Evolutionary conservation across 2,329 filamentous ascomycete species (phyloP).

Genomic region (Rhynchosporium graminicola): DNA sequence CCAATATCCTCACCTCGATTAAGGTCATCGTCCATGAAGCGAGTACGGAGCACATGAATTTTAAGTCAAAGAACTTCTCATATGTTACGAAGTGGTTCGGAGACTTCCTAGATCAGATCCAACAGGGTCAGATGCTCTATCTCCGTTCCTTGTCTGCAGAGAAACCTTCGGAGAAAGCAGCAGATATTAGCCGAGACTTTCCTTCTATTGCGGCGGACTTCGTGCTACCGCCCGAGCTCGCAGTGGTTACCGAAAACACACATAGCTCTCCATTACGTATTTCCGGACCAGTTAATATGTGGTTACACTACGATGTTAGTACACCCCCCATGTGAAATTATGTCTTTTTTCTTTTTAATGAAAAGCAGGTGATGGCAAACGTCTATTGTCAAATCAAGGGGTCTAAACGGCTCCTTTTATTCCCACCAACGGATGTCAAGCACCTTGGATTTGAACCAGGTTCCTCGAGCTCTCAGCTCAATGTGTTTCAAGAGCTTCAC

Average conservation of each 20-base stretch:
- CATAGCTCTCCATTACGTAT: slow-evolving; percentile 82
- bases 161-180: slow-evolving; percentile 67
- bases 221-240: slow-evolving; percentile 61
- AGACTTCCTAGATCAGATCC: slow-evolving; percentile 63
- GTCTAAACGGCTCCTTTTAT: slow-evolving; percentile 72
- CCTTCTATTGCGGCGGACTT: slow-evolving; percentile 71
- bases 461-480: slow-evolving; percentile 75
- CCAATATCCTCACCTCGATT: slow-evolving; percentile 24
- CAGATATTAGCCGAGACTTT: slow-evolving; percentile 72
- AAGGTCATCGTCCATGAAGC: slow-evolving; percentile 76
- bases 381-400: slow-evolving; percentile 79
- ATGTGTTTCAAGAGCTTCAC: slow-evolving; percentile 61
- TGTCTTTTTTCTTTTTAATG: slow-evolving; percentile 21
- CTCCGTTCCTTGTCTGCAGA: slow-evolving; percentile 74
- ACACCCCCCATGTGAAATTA: no score
- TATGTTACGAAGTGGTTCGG: slow-evolving; percentile 71
- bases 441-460: slow-evolving; percentile 72
- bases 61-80: slow-evolving; percentile 78
- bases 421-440: slow-evolving; percentile 73
- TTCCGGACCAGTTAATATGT: slow-evolving; percentile 80
- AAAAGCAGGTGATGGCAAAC: slow-evolving; percentile 75
- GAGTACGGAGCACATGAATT: slow-evolving; percentile 68
- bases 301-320: slow-evolving; percentile 83
- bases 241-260: slow-evolving; percentile 57
- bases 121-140: slow-evolving; percentile 66